These are phyloP conservation scores for Wickerhamiella cacticola DNA, from an alignment of 805 yeast species.

Conservation along the genomic window DNA sequence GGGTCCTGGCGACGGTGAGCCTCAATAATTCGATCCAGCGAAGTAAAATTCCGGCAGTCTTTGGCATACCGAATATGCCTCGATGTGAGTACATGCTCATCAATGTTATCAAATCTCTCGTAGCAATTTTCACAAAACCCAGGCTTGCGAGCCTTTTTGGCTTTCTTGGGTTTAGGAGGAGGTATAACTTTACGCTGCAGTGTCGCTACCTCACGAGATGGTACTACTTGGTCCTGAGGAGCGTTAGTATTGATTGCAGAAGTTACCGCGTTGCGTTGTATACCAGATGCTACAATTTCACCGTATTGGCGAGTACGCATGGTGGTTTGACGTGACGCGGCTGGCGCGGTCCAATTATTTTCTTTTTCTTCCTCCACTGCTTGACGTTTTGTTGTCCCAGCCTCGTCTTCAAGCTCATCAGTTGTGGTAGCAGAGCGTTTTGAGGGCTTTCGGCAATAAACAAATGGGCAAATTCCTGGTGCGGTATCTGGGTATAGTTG, in stretches of 20 bases:
- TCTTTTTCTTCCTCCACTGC: slow-evolving; percentile 13
- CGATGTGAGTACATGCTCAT: slow-evolving; percentile 55
- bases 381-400: neutral
- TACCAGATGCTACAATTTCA: slow-evolving; percentile 54
- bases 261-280: slow-evolving; percentile 35
- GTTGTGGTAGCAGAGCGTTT: slow-evolving; percentile 4
- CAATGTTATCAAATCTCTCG: slow-evolving; percentile 66
- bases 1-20: slow-evolving; percentile 31
- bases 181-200: slow-evolving; percentile 32
- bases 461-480: slow-evolving; percentile 73
- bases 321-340: slow-evolving; percentile 7
- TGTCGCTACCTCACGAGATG: slow-evolving; percentile 33
- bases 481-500: slow-evolving; percentile 42
- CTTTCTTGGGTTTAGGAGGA: slow-evolving; percentile 20
- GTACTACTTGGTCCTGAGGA: slow-evolving; percentile 23
- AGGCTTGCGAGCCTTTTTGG: slow-evolving; percentile 20
- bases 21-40: slow-evolving; percentile 58
- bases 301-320: slow-evolving; percentile 28
- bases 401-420: slow-evolving; percentile 1
- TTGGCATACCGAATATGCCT: slow-evolving; percentile 71
- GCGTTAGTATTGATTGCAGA: slow-evolving; percentile 29
- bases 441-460: slow-evolving; percentile 26
- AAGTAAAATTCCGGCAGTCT: slow-evolving; percentile 55
- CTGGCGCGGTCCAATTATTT: neutral
- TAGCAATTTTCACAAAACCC: slow-evolving; percentile 95